Evolutionary conservation across 805 yeast species (phyloP).

Genomic region (Lipomyces starkeyi): DNA sequence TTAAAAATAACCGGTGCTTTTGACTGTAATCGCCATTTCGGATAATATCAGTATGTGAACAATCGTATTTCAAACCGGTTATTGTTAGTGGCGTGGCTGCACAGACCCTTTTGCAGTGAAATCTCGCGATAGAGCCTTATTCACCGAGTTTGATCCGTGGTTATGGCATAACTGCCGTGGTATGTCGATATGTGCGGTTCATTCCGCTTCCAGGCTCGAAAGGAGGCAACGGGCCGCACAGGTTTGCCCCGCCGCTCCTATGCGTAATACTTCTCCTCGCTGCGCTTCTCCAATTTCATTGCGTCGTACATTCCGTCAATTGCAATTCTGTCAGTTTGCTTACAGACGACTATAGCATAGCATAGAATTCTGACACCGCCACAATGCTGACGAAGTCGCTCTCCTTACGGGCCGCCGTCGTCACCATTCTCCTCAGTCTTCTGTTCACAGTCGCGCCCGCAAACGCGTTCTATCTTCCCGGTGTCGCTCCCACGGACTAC

Average conservation of each 20-base stretch:
- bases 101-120: not conserved
- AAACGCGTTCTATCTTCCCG: conserved; percentile 85
- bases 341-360: not conserved
- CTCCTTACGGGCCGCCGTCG: conserved; percentile 11
- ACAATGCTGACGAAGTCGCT: conserved; percentile 8
- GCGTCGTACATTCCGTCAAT: not conserved
- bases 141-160: not conserved
- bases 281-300: not conserved
- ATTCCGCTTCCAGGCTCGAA: no score
- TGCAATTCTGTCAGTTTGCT: not conserved
- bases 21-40: no score
- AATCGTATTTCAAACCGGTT: no score
- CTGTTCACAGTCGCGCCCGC: conserved; percentile 38
- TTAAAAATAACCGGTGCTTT: no score
- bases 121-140: not conserved
- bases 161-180: no score
- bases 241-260: no score
- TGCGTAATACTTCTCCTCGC: not conserved
- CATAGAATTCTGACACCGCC: not conserved
- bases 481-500: conserved; percentile 94
- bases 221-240: no score
- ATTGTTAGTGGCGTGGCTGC: not conserved
- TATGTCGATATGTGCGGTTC: no score
- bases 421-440: not conserved
- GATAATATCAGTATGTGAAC: no score